Conservation (phyloP, 345 rosid species). For the Hibiscus syriacus region DNA sequence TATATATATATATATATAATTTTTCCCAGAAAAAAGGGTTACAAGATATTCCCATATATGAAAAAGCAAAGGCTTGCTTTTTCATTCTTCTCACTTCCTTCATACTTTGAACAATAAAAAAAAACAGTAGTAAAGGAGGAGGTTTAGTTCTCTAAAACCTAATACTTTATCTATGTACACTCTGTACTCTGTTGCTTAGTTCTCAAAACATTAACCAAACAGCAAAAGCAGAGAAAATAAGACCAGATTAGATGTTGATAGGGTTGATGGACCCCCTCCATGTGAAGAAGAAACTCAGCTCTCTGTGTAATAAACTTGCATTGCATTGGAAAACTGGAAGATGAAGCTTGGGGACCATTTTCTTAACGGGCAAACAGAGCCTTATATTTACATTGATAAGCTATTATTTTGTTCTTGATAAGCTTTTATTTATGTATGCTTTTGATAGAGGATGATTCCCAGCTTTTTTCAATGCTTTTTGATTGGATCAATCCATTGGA, state of each 20-base stretch:
- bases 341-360: neutral
- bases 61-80: no score
- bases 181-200: neutral
- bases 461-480: neutral
- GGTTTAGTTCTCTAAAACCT: conserved; percentile 11
- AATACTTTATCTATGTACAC: conserved; percentile 1
- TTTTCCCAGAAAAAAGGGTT: no score
- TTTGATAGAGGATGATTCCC: neutral
- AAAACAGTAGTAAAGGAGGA: neutral
- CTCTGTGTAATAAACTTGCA: neutral
- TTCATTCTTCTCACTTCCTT: conserved; percentile 10
- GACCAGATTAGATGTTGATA: neutral
- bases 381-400: conserved; percentile 19
- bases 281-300: conserved; percentile 7
- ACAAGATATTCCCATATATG: no score
- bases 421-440: neutral
- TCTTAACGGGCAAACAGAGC: neutral
- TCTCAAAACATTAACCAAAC: neutral
- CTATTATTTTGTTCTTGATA: no score
- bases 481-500: no score
- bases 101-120: neutral
- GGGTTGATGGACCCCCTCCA: conserved; percentile 9
- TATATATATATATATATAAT: no score
- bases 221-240: neutral
- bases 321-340: neutral